phyloP scores from a whole-genome alignment of 306 rosid species.

The Dicorynia guianensis region DNA sequence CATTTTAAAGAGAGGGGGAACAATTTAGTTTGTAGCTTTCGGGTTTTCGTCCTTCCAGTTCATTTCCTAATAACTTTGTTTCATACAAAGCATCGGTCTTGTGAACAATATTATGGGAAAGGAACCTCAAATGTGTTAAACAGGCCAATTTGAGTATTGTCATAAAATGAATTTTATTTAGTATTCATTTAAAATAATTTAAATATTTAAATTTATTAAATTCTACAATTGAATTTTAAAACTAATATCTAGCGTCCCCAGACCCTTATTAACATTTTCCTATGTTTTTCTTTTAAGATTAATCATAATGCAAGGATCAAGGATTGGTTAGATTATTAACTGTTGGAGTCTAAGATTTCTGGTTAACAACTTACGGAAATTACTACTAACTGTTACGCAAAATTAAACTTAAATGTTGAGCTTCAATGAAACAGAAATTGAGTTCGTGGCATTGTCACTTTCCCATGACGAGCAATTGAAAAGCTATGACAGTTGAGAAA shows the following conservation, averaged over 20 bases:
- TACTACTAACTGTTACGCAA: not conserved
- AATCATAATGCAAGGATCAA: not conserved
- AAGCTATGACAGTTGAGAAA: not conserved
- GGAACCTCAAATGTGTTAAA: not conserved
- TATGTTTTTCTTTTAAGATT: too few relatives aligned
- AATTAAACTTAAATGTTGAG: not conserved
- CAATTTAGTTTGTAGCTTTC: too few relatives aligned
- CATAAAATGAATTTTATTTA: too few relatives aligned
- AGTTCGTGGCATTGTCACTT: not conserved
- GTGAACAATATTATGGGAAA: not conserved
- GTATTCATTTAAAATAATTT: too few relatives aligned
- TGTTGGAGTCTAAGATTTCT: slow-evolving; percentile 28
- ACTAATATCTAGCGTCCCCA: too few relatives aligned
- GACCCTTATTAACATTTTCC: too few relatives aligned
- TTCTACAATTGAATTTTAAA: too few relatives aligned
- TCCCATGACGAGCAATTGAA: not conserved
- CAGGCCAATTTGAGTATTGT: not conserved
- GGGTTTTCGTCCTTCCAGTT: too few relatives aligned
- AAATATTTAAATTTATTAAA: too few relatives aligned
- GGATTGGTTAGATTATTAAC: not conserved
- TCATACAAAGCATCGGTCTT: too few relatives aligned
- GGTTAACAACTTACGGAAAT: not conserved
- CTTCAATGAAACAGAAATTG: not conserved
- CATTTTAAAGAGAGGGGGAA: too few relatives aligned
- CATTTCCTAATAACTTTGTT: too few relatives aligned